Base-by-base conservation (phyloP, 2,329 filamentous ascomycete genomes). In the Nemania sp. region DNA sequence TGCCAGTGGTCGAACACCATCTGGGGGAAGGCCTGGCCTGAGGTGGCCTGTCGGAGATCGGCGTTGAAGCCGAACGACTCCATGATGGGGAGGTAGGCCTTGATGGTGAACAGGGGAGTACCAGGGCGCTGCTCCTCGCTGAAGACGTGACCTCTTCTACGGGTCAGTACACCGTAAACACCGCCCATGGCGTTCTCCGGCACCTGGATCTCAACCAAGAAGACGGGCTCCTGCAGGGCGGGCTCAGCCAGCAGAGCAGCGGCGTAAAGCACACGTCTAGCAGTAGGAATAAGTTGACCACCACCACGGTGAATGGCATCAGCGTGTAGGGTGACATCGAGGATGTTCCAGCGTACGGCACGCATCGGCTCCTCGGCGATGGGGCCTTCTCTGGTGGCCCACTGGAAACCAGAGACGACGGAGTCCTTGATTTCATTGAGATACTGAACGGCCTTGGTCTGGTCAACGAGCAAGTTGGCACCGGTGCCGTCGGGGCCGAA, bases 401-500 rank as follows among this genome's bases (percentile, higher is more conserved):
- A 99, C 83, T 99, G 95, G 92, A 99, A 99, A 89, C 95, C 95
- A 72, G 95, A 98, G 77, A 98, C 93, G 73, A 98, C 90, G 65
- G 94, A 98, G 78, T 99, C 95, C 91, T 99, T 99, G 89, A 99
- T 99, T 91, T 99, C 95, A 85, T 92, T 95, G 77, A 99, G 87
- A 89, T 98, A 99, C 86, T 99, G 95, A 71, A 99, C 95, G 73
- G 95, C 95, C 91, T 98, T 99, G 87, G 94, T 97, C 90, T 98
- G 95, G 83, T 99, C 95, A 77, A 99, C 89, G 73, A 99, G 85
- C 87, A 99, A 84, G 89, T 99, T 99, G 87, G 95, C 90, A 80
- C 95, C 95, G 76, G 85, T 95, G 79, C 92, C 96, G 81, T 99
- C 95, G 74, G 95, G 95, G 81, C 95, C 95, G 83, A 99, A 99